Evolutionary conservation across 2,329 filamentous ascomycete genomes (phyloP).

Genomic region (Aureobasidium melanogenum): DNA sequence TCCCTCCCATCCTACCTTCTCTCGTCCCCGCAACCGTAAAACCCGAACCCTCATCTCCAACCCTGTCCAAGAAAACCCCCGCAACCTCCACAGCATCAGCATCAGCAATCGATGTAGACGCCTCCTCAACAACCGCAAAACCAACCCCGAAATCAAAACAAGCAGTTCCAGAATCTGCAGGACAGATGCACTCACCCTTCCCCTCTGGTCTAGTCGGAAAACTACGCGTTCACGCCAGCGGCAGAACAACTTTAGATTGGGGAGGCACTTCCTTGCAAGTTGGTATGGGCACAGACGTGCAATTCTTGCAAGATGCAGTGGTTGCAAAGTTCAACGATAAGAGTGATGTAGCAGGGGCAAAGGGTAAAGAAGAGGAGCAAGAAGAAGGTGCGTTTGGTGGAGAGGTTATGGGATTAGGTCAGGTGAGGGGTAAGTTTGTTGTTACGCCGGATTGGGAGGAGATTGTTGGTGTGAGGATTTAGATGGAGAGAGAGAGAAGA

Average conservation of each 20-base stretch:
- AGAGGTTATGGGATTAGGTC: conserved; percentile 48
- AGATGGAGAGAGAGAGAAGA: not conserved
- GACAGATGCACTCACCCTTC: conserved; percentile 25
- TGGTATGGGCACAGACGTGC: conserved; percentile 45
- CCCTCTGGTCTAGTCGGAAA: conserved; percentile 46
- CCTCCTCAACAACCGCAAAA: not conserved
- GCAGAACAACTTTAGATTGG: conserved; percentile 54
- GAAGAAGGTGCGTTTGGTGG: conserved; percentile 27
- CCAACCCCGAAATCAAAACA: conserved; percentile 21
- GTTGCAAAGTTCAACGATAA: conserved; percentile 27
- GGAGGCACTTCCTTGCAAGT: conserved; percentile 52
- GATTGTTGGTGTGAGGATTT: conserved; percentile 29
- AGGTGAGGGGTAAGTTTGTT: conserved; percentile 57
- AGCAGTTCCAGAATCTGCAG: conserved; percentile 13
- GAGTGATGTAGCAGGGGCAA: conserved; percentile 10
- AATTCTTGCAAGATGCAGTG: conserved; percentile 54
- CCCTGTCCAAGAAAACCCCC: not conserved
- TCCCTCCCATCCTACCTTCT: conserved; percentile 54
- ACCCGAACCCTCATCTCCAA: conserved; percentile 15
- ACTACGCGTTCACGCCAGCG: conserved; percentile 52
- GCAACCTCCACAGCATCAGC: not conserved
- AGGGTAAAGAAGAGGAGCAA: conserved; percentile 21
- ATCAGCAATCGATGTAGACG: not conserved
- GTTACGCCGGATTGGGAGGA: conserved; percentile 52
- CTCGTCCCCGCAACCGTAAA: conserved; percentile 30